Evolutionary conservation across 1,284 basidiomycete genomes (phyloP).

Genomic region (Trametes versicolor): DNA sequence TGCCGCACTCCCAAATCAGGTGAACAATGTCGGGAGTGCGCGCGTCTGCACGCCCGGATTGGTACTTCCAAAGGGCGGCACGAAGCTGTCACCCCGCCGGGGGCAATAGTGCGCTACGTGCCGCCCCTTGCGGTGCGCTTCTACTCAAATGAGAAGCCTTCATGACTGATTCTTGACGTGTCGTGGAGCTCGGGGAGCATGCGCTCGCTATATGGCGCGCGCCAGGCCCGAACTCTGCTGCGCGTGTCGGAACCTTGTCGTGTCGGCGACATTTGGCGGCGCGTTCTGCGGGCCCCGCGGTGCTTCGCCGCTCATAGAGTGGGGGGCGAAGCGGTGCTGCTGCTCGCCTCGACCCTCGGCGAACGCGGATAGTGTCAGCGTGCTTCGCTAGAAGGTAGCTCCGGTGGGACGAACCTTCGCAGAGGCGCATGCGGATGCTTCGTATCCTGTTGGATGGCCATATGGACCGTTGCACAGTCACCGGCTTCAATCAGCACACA

Average conservation of each 20-base stretch:
- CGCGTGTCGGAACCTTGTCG: slow-evolving; percentile 5
- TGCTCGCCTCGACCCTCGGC: neutral
- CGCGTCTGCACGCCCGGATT: slow-evolving; percentile 16
- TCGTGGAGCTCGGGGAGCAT: slow-evolving; percentile 8
- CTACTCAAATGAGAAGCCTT: slow-evolving; percentile 7
- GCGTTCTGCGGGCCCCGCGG: neutral
- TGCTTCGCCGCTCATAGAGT: slow-evolving; percentile 1
- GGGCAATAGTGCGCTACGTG: slow-evolving; percentile 20
- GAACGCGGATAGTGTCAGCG: neutral
- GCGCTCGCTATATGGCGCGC: neutral
- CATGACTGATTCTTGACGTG: neutral
- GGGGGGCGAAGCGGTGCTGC: neutral
- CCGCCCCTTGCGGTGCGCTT: slow-evolving; percentile 20
- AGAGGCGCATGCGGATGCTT: neutral
- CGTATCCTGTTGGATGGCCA: neutral
- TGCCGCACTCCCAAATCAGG: slow-evolving; percentile 17
- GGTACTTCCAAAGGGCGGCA: slow-evolving; percentile 28
- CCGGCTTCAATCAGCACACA: neutral
- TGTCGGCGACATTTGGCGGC: neutral
- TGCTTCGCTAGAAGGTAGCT: neutral
- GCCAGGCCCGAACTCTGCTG: slow-evolving; percentile 13
- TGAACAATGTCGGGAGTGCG: slow-evolving; percentile 24
- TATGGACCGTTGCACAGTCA: neutral
- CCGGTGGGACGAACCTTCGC: slow-evolving; percentile 1
- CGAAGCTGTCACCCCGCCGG: slow-evolving; percentile 19